Evolutionary conservation across 2,329 filamentous ascomycete species (phyloP).

Genomic region (Colletotrichum sp.): DNA sequence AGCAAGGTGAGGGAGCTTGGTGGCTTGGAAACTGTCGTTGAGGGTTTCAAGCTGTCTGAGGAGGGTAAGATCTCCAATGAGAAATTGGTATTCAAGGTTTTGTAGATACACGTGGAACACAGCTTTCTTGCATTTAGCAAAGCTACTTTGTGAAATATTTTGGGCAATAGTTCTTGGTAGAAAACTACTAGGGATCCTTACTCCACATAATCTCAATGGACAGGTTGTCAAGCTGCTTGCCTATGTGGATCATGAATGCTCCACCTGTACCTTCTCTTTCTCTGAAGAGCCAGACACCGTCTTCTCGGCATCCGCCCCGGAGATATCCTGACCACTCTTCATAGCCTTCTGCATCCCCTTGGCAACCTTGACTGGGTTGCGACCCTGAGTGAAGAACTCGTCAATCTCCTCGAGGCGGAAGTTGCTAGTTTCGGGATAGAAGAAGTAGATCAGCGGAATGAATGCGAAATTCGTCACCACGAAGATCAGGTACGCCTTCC

Average conservation of each 20-base stretch:
- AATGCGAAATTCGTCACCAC: constrained; percentile 51
- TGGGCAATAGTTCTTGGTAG: fast-evolving
- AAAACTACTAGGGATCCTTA: fast-evolving
- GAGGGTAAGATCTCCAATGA: not conserved
- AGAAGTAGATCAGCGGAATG: constrained; percentile 46
- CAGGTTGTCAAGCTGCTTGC: fast-evolving
- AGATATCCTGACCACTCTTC: not conserved
- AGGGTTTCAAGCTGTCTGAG: not conserved
- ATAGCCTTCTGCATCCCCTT: constrained; percentile 12
- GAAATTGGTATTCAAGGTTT: not conserved
- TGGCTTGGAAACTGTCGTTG: not conserved
- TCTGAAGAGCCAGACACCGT: not conserved
- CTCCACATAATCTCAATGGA: no score
- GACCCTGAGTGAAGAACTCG: constrained; percentile 41
- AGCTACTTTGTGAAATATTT: no score
- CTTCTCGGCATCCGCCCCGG: not conserved
- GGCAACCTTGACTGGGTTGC: constrained; percentile 20
- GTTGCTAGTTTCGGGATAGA: constrained; percentile 59
- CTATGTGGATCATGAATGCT: not conserved
- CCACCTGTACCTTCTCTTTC: not conserved
- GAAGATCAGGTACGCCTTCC: constrained; percentile 59
- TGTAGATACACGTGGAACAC: not conserved
- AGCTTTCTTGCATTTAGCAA: fast-evolving
- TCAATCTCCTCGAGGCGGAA: constrained; percentile 58
- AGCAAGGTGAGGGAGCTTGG: not conserved